A percentile compares a stretch with the other conserved stretches of the same genome.
Evolutionary conservation across 1,139 yeast genomes (phyloP).

Genomic region (Nakaseomyces nivariensis): DNA sequence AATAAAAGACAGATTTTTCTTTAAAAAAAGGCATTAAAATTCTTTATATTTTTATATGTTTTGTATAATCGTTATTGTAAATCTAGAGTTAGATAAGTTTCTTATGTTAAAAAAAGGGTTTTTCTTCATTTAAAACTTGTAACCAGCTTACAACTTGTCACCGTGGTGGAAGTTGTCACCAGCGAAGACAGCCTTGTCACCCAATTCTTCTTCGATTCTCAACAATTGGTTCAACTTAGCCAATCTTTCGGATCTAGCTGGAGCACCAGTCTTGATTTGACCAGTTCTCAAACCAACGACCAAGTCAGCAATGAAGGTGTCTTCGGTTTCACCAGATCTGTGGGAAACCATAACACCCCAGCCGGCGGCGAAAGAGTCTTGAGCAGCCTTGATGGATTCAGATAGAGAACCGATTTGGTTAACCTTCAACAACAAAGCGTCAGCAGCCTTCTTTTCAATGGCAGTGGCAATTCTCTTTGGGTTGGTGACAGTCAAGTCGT

Average conservation of each 20-base stretch:
- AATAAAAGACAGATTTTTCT: neutral
- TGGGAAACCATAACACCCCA: conserved; percentile 99
- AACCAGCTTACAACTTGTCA: conserved; percentile 25
- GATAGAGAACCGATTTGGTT: conserved; percentile 89
- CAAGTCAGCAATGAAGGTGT: conserved; percentile 93
- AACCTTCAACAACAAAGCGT: conserved; percentile 88
- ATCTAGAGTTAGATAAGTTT: neutral
- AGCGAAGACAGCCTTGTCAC: conserved; percentile 89
- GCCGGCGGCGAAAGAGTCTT: conserved; percentile 80
- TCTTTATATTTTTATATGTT: neutral
- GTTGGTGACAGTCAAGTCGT: conserved; percentile 97
- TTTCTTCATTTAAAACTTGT: neutral
- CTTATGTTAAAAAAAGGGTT: neutral
- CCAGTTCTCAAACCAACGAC: conserved; percentile 95
- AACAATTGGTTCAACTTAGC: conserved; percentile 95
- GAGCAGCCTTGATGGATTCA: conserved; percentile 89
- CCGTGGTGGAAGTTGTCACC: conserved; percentile 72
- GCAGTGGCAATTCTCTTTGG: conserved; percentile 87
- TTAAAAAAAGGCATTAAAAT: neutral
- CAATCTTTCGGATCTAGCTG: conserved; percentile 98
- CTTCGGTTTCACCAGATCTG: conserved; percentile 99
- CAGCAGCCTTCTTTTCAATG: conserved; percentile 88
- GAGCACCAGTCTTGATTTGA: conserved; percentile 99
- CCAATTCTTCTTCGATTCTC: conserved; percentile 95
- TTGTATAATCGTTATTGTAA: neutral